Evolutionary conservation across 2,329 filamentous ascomycete species (phyloP).

Genomic region (Epichloe bromicola): DNA sequence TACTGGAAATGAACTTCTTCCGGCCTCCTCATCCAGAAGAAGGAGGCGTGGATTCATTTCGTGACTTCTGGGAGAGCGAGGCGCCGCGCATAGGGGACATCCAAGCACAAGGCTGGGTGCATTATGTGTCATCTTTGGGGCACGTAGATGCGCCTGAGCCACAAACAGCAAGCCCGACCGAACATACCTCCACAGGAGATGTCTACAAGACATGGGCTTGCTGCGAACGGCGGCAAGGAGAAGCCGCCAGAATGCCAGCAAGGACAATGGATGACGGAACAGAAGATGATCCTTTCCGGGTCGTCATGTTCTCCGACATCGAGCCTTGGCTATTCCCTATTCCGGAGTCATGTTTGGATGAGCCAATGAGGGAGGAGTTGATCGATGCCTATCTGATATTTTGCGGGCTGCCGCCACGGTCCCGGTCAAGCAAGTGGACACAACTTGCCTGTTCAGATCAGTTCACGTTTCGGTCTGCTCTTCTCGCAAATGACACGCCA

Average conservation of each 20-base stretch:
- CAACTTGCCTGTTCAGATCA: constrained; percentile 19
- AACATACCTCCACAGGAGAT: constrained; percentile 22
- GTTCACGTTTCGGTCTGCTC: constrained; percentile 11
- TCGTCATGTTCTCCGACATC: constrained; percentile 71
- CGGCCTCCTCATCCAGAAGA: constrained; percentile 17
- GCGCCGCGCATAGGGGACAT: constrained; percentile 63
- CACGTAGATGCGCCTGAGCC: constrained; percentile 29
- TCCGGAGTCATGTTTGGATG: constrained; percentile 22
- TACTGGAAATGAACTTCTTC: constrained; percentile 60
- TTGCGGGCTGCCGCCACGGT: constrained; percentile 45
- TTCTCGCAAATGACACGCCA: constrained; percentile 1
- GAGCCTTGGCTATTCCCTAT: constrained; percentile 45
- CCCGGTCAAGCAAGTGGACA: constrained; percentile 15
- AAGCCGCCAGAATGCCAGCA: constrained; percentile 47
- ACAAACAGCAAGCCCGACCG: constrained; percentile 4
- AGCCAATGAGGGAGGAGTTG: constrained; percentile 30
- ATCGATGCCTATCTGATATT: constrained; percentile 62
- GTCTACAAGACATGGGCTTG: constrained; percentile 38
- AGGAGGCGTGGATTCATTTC: constrained; percentile 33
- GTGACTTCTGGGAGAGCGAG: constrained; percentile 81
- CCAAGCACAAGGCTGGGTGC: constrained; percentile 56
- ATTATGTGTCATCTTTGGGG: constrained; percentile 28
- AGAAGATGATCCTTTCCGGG: constrained; percentile 71
- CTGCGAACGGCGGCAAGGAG: constrained; percentile 38
- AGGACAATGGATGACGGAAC: constrained; percentile 61